Conservation (phyloP, 2,329 filamentous ascomycete species). For the Leptographium galeiforme region DNA sequence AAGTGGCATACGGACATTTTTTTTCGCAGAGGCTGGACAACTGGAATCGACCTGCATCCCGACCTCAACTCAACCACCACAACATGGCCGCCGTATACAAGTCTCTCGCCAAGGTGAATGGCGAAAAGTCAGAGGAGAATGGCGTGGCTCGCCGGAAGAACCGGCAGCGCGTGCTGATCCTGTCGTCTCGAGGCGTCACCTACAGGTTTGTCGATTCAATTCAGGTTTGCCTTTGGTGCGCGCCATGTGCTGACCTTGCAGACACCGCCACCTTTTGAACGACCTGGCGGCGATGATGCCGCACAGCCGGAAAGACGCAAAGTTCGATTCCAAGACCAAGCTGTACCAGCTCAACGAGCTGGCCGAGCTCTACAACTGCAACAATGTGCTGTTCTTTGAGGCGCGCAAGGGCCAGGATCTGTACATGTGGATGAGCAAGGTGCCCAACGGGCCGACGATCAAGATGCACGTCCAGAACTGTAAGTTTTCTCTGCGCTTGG, state of each 20-base stretch:
- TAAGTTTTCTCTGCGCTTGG: conserved; percentile 21
- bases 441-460: conserved; percentile 59
- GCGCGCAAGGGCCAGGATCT: conserved; percentile 88
- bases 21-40: background rate
- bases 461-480: conserved; percentile 63
- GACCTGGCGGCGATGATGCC: conserved; percentile 82
- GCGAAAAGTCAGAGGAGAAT: conserved; percentile 31
- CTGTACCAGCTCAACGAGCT: conserved; percentile 66
- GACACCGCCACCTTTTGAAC: conserved; percentile 85
- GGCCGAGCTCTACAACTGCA: conserved; percentile 69
- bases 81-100: conserved; percentile 64
- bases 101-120: conserved; percentile 49
- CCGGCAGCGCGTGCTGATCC: conserved; percentile 69
- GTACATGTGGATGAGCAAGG: conserved; percentile 86
- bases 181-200: conserved; percentile 86
- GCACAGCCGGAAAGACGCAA: conserved; percentile 86
- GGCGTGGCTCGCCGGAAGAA: conserved; percentile 35
- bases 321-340: conserved; percentile 92
- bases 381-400: conserved; percentile 88
- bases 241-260: conserved; percentile 20
- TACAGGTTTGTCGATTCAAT: conserved; percentile 42
- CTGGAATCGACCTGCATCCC: background rate
- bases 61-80: background rate
- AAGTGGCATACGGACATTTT: background rate
- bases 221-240: background rate